Evolutionary conservation across 2,329 filamentous ascomycete genomes (phyloP), one percentile per base, ranked within the genome.

Genomic region (Geosmithia putterillii): DNA sequence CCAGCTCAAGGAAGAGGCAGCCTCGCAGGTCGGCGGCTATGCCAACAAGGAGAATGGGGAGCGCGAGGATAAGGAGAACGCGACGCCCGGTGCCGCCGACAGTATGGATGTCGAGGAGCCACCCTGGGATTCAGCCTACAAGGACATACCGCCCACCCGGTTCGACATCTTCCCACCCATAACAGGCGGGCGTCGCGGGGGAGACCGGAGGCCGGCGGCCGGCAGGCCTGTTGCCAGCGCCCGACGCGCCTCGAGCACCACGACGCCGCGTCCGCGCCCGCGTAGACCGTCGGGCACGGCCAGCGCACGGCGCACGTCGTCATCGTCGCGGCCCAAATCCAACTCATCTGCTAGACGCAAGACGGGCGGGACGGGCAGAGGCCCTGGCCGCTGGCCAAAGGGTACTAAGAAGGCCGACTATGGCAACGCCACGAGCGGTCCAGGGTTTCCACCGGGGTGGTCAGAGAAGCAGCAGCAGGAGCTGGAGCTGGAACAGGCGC

Each of bases 81-180:
- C 49, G 39, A 45, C 47, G 4, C 46, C 51, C 10, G 21, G 17
- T 9, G 20, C 32, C 10, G 32, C 7, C 18, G 19, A 18, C 18
- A 21, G 21, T 6, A 37, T 36, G 1, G 47, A 54, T 25, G 54
- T 58, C 42, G 45, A 55, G 53, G 49, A 10, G 48, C 51, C 2
- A 49, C 53, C 59, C 7, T 79, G 74, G 74, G 54, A 57, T 10
- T 51, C 57, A 3, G 56, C 65, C 2, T 79, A 79, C 53, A 63
- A 63, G 14, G 60, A 66, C 40, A 83, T 92, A 21, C 83, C 84
- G 3, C 67, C 79, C 0, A 78, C 70, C 2, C 76, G 86, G 28
- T 94, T 87, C 58, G 82, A 88, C 52, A 77, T 92, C 36, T 90
- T 85, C 53, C 86, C 86, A 8, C 76, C 82, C 0, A 63, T 83